A percentile compares a stretch with the other conserved stretches of the same genome.
These are phyloP conservation scores for Xylaria telfairii DNA, from an alignment of 495 filamentous ascomycete species.

Conservation along the genomic window DNA sequence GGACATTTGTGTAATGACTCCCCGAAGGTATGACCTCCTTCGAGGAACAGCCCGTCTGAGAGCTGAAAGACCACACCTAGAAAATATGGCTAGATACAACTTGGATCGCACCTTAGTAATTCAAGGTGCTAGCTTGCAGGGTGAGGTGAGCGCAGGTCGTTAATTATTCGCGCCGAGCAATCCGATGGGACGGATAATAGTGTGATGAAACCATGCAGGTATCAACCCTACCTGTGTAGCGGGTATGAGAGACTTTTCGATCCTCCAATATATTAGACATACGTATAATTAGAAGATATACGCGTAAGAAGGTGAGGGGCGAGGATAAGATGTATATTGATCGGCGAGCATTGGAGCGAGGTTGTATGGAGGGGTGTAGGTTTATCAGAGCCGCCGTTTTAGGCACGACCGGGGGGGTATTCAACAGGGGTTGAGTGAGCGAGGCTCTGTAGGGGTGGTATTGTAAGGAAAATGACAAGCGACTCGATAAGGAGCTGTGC, in stretches of 20 bases:
- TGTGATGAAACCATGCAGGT: constrained; percentile 2
- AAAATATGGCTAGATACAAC: neutral
- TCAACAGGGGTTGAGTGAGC: neutral
- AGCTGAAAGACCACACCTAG: neutral
- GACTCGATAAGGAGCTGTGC: neutral
- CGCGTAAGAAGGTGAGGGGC: neutral
- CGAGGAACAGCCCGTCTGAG: neutral
- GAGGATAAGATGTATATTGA: neutral
- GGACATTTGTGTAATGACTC: neutral
- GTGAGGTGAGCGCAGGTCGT: neutral
- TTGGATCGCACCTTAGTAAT: neutral
- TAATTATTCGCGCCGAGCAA: constrained; percentile 1
- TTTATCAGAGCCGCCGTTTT: neutral
- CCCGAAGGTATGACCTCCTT: neutral
- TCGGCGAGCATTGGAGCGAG: constrained; percentile 13
- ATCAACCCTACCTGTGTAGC: constrained; percentile 4
- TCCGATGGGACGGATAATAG: constrained; percentile 3
- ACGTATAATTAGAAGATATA: neutral
- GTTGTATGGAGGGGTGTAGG: neutral
- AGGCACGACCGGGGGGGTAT: constrained; percentile 3
- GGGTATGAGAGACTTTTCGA: neutral
- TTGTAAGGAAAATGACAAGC: neutral
- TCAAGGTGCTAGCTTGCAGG: neutral
- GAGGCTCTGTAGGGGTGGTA: neutral
- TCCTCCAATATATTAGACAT: constrained; percentile 7